Conservation (phyloP, 192 early-diverging fungal genomes). For the Thamnidium elegans region DNA sequence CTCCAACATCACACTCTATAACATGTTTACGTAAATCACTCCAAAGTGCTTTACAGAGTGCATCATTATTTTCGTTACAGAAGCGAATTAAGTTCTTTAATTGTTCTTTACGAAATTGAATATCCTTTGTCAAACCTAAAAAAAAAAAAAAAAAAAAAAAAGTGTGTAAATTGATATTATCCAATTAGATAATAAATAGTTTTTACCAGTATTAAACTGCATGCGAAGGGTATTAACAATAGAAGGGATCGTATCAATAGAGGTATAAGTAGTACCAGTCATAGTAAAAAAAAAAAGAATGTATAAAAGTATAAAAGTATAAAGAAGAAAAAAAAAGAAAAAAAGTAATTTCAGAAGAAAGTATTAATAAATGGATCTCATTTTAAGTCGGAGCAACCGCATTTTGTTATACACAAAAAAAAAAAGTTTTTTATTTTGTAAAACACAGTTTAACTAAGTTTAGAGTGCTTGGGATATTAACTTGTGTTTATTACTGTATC, state of each 20-base stretch:
- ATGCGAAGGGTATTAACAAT: conserved; percentile 17
- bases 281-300: conserved; percentile 4
- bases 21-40: conserved; percentile 28
- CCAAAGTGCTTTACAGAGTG: conserved; percentile 16
- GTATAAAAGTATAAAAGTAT: no score
- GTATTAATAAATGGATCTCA: no score
- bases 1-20: conserved; percentile 24
- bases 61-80: conserved; percentile 20
- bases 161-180: background rate
- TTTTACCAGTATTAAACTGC: conserved; percentile 25
- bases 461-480: background rate
- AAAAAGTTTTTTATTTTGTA: no score
- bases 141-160: background rate
- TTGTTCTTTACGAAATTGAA: conserved; percentile 32
- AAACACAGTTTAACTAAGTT: no score
- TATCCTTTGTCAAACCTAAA: conserved; percentile 27
- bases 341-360: background rate
- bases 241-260: conserved; percentile 9
- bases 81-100: conserved; percentile 19
- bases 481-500: conserved; percentile 22
- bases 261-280: conserved; percentile 17
- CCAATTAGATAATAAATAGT: background rate
- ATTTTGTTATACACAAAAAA: no score
- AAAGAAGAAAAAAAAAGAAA: background rate
- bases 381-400: no score